A percentile compares a stretch with the other conserved stretches of the same genome.
phyloP scores from a whole-genome alignment of 768 basidiomycete species.

The Dioszegia aurantiaca region DNA sequence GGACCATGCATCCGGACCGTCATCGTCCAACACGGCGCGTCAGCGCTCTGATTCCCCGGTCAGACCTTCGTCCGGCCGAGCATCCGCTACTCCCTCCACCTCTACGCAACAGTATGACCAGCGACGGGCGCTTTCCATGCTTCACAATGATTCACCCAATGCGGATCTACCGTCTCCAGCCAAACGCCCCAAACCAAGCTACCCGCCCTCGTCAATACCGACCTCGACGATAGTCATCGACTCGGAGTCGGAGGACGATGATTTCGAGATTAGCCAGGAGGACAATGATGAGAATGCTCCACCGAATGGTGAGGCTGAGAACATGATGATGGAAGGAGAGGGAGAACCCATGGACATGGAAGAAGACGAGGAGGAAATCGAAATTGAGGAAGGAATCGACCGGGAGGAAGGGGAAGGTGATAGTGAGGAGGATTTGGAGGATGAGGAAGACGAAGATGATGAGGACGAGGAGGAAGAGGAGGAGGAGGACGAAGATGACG shows the following conservation, averaged over 20 bases:
- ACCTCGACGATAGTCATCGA: background rate
- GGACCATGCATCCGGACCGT: background rate
- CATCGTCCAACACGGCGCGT: conserved; percentile 2
- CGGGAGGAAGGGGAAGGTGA: conserved; percentile 16
- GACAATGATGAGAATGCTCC: conserved; percentile 11
- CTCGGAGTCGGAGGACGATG: background rate
- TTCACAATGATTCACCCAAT: background rate
- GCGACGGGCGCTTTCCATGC: background rate
- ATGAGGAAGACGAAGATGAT: conserved; percentile 8
- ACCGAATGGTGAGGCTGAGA: conserved; percentile 1
- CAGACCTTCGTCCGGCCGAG: background rate
- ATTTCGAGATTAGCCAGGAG: background rate
- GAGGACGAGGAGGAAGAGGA: conserved; percentile 18
- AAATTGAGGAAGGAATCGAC: conserved; percentile 11
- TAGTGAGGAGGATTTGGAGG: conserved; percentile 14
- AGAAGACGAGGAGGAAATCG: conserved; percentile 13
- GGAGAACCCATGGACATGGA: conserved; percentile 12
- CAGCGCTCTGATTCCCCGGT: background rate
- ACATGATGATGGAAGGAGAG: too few relatives aligned
- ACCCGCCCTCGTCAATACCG: background rate
- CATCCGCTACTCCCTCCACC: background rate
- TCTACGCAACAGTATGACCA: background rate
- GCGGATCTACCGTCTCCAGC: background rate
- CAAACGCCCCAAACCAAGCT: background rate
- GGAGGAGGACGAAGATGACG: conserved; percentile 14